Percentiles rank a stretch among this genome's conserved stretches.
These are phyloP conservation scores for Pseudozyma sp. DNA, from an alignment of 1,284 basidiomycete genomes.

Conservation along the genomic window DNA sequence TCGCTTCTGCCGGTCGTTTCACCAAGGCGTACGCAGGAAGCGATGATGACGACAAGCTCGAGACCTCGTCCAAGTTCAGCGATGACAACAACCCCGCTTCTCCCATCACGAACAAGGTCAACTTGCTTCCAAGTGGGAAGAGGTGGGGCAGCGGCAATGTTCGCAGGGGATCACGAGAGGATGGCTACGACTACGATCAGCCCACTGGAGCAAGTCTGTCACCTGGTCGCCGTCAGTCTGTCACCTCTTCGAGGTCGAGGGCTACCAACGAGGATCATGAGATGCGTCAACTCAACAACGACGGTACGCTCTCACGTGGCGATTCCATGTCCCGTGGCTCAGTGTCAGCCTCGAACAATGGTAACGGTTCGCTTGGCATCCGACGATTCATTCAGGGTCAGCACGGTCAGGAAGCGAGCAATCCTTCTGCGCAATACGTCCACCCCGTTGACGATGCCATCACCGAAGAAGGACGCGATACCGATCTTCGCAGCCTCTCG, in stretches of 20 bases:
- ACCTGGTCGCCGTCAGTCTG: slow-evolving; percentile 26
- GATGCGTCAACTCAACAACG: slow-evolving; percentile 44
- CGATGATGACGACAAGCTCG: slow-evolving; percentile 51
- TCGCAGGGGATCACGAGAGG: slow-evolving; percentile 25
- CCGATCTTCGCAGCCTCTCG: slow-evolving; percentile 16
- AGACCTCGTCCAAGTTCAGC: slow-evolving; percentile 36
- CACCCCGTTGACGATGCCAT: slow-evolving; percentile 45
- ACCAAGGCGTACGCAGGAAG: slow-evolving; percentile 27
- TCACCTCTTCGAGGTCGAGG: slow-evolving; percentile 27
- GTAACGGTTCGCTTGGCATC: slow-evolving; percentile 39
- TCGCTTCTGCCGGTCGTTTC: slow-evolving; percentile 20
- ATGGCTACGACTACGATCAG: slow-evolving; percentile 21
- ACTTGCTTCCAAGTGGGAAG: slow-evolving; percentile 35
- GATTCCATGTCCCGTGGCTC: slow-evolving; percentile 11
- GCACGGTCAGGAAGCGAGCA: not conserved
- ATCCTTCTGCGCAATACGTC: slow-evolving; percentile 19
- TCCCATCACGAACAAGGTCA: slow-evolving; percentile 40
- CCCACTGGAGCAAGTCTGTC: slow-evolving; percentile 5
- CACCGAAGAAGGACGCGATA: slow-evolving; percentile 37
- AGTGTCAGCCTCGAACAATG: slow-evolving; percentile 1
- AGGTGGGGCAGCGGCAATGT: slow-evolving; percentile 18
- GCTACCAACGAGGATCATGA: slow-evolving; percentile 47
- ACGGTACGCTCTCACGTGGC: slow-evolving; percentile 5
- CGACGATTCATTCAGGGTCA: slow-evolving; percentile 38
- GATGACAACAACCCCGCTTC: slow-evolving; percentile 42